Conservation (phyloP, 192 early-diverging fungal species). For the Haplosporangium gracile region DNA sequence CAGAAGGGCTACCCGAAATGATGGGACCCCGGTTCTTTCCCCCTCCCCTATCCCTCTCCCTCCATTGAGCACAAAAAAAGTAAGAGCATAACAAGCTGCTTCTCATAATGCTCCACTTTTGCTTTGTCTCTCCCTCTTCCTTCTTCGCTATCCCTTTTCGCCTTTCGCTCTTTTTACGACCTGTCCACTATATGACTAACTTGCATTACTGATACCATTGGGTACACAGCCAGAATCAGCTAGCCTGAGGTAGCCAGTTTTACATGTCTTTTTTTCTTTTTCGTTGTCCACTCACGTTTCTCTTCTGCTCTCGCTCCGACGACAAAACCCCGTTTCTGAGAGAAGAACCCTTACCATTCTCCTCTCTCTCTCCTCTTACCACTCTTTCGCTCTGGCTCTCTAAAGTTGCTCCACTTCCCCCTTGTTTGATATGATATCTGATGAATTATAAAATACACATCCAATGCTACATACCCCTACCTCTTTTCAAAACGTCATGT, state of each 20-base stretch:
- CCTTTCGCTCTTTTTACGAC: background rate
- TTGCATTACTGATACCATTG: background rate
- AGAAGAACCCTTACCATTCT: background rate
- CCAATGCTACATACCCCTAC: background rate
- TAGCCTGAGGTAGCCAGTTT: background rate
- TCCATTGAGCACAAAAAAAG: background rate
- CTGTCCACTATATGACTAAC: background rate
- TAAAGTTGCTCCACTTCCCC: background rate
- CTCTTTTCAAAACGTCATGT: background rate
- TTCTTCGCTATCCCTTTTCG: background rate
- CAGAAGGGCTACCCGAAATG: background rate
- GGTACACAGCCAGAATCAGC: background rate
- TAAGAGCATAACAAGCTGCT: background rate
- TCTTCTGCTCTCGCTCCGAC: background rate
- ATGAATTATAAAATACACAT: background rate
- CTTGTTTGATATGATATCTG: constrained; percentile 2
- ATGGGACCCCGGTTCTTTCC: background rate
- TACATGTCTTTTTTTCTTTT: background rate
- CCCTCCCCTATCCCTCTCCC: too few relatives aligned
- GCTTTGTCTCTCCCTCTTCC: background rate
- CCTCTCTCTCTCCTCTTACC: background rate
- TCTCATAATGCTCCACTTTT: background rate
- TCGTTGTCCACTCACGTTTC: background rate
- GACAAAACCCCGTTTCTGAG: background rate
- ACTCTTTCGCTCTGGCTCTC: too few relatives aligned